A percentile compares a stretch with the other conserved stretches of the same genome.
These are phyloP conservation scores for Dipodascopsis tothii DNA, from an alignment of 805 yeast species.

Conservation along the genomic window DNA sequence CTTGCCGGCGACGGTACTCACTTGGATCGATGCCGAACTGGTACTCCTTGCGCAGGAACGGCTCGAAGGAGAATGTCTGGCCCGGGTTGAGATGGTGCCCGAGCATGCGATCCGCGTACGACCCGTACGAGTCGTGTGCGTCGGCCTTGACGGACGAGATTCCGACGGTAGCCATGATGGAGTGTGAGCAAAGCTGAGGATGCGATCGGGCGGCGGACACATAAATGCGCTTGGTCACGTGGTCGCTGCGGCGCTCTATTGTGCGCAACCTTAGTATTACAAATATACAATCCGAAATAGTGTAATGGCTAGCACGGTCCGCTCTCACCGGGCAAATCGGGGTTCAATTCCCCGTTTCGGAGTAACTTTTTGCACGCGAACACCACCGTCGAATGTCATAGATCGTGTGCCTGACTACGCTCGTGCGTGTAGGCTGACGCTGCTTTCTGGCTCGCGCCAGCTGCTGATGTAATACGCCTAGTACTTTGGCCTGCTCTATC, in stretches of 20 bases:
- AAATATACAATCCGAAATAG: slow-evolving; percentile 14
- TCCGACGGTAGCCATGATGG: not conserved
- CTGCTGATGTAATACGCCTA: too few relatives aligned
- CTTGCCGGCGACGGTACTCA: not conserved
- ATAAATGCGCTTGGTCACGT: too few relatives aligned
- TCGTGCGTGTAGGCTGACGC: too few relatives aligned
- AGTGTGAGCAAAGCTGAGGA: too few relatives aligned
- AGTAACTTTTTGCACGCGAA: slow-evolving; percentile 4
- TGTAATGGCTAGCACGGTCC: slow-evolving; percentile 23
- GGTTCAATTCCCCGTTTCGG: slow-evolving; percentile 23
- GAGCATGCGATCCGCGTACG: not conserved
- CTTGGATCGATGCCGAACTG: slow-evolving; percentile 77
- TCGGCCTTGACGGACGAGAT: too few relatives aligned
- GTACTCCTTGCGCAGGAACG: slow-evolving; percentile 70
- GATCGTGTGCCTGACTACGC: too few relatives aligned
- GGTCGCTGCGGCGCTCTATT: too few relatives aligned
- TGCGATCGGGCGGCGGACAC: too few relatives aligned
- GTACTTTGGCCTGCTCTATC: too few relatives aligned
- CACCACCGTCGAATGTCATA: too few relatives aligned
- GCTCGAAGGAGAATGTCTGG: slow-evolving; percentile 63
- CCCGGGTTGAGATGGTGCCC: not conserved
- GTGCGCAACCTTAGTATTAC: not conserved
- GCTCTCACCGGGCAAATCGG: slow-evolving; percentile 24
- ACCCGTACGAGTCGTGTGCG: not conserved
- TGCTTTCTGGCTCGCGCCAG: too few relatives aligned